A percentile compares a stretch with the other conserved stretches of the same genome.
phyloP scores from a whole-genome alignment of 202 grass and related monocot genomes.

The Dendrocalamus latiflorus region DNA sequence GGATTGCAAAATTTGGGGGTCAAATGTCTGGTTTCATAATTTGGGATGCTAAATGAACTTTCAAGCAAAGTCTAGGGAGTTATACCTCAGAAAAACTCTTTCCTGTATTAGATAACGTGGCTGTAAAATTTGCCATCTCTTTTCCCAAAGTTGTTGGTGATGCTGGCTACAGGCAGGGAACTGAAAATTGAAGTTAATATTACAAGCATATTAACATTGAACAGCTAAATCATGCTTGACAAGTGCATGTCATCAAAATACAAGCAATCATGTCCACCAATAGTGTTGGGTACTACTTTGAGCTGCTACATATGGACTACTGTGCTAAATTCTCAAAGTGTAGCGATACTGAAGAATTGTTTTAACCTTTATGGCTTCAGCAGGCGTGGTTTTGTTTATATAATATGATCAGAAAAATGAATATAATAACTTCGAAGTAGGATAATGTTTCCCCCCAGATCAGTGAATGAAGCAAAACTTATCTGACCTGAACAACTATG shows the following conservation, averaged over 20 bases:
- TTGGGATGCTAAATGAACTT: no score
- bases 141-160: constrained; percentile 92
- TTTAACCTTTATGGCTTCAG: neutral
- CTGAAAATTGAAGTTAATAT: constrained; percentile 16
- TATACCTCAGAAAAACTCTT: no score
- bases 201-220: neutral
- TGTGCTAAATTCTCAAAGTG: neutral
- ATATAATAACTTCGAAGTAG: neutral
- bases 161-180: constrained; percentile 57
- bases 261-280: neutral
- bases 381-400: neutral
- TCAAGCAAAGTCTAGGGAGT: no score
- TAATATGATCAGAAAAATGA: neutral
- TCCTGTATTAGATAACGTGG: neutral
- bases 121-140: constrained; percentile 90
- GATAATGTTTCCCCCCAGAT: neutral
- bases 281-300: neutral
- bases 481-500: neutral
- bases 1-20: no score
- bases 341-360: neutral
- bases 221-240: neutral
- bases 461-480: neutral
- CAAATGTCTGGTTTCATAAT: no score
- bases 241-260: constrained; percentile 4
- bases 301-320: neutral